Evolutionary conservation across 306 rosid genomes (phyloP).

Genomic region (Gleditsia sinensis): DNA sequence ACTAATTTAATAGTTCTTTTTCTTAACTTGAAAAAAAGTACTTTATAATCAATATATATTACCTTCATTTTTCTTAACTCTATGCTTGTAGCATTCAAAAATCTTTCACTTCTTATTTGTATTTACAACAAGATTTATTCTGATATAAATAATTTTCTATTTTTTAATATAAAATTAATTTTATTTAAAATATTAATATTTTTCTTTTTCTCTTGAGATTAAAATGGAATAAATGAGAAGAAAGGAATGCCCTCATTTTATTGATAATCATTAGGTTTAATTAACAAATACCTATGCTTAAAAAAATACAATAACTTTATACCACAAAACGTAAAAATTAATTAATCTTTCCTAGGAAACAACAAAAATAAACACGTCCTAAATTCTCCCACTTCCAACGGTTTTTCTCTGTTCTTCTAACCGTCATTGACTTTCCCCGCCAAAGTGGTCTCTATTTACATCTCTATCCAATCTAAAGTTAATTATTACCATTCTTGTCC

Average conservation of each 20-base stretch:
- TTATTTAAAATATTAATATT: too few relatives aligned
- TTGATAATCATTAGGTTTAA: constrained; percentile 25
- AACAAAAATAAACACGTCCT: neutral
- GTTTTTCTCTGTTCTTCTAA: constrained; percentile 42
- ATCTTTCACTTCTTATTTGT: too few relatives aligned
- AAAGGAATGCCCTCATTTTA: constrained; percentile 46
- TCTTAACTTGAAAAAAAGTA: too few relatives aligned
- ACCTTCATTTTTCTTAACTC: too few relatives aligned
- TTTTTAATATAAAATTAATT: too few relatives aligned
- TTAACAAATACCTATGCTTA: constrained; percentile 30
- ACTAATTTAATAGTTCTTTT: too few relatives aligned
- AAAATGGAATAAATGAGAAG: neutral
- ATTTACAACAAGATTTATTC: too few relatives aligned
- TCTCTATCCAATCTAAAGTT: constrained; percentile 44
- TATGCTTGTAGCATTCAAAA: too few relatives aligned
- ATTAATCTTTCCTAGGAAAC: neutral
- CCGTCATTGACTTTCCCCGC: constrained; percentile 45
- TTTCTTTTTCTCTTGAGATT: too few relatives aligned
- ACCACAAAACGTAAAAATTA: constrained; percentile 20
- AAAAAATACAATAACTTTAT: constrained; percentile 24
- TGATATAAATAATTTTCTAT: too few relatives aligned
- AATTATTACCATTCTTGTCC: constrained; percentile 39
- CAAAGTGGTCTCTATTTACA: constrained; percentile 63
- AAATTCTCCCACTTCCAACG: constrained; percentile 29
- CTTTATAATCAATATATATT: too few relatives aligned